Percentiles rank a stretch among this genome's conserved stretches.
Evolutionary conservation across 148 eudicot species (phyloP).

Genomic region (Bassia scoparia): DNA sequence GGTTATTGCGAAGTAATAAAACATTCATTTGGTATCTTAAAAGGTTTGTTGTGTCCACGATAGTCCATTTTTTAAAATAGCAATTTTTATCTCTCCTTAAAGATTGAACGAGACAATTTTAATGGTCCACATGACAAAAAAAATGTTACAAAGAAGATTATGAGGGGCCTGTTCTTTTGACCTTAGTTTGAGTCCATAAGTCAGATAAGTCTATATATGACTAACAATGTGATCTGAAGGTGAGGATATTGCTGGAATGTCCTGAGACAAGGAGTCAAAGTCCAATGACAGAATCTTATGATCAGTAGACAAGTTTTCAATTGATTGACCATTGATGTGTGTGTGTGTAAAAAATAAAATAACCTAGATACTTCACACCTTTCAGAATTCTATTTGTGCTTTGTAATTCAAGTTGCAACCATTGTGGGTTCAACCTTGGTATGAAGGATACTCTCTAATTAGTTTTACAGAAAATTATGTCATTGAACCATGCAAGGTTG

Average conservation of each 20-base stretch:
- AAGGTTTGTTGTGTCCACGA: too few relatives aligned
- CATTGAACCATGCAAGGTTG: neutral
- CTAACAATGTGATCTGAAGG: too few relatives aligned
- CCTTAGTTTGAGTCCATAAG: too few relatives aligned
- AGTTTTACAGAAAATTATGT: neutral
- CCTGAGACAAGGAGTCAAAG: neutral
- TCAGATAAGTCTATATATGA: too few relatives aligned
- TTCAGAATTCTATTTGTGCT: neutral
- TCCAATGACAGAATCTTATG: neutral
- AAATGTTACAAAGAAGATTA: neutral
- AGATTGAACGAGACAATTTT: too few relatives aligned
- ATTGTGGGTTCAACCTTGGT: too few relatives aligned
- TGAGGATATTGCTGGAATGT: too few relatives aligned
- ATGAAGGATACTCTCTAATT: neutral
- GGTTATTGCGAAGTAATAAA: neutral
- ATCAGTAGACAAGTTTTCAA: neutral
- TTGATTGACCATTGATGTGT: neutral
- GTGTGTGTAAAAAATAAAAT: too few relatives aligned
- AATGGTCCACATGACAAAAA: neutral
- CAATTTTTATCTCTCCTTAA: neutral
- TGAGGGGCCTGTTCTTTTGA: too few relatives aligned
- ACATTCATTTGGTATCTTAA: neutral
- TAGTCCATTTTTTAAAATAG: neutral
- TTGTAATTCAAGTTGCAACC: neutral
- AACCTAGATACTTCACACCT: neutral